Base-by-base conservation (phyloP, 225 moss, liverwort and hornwort species). In the Polytrichum commune region DNA sequence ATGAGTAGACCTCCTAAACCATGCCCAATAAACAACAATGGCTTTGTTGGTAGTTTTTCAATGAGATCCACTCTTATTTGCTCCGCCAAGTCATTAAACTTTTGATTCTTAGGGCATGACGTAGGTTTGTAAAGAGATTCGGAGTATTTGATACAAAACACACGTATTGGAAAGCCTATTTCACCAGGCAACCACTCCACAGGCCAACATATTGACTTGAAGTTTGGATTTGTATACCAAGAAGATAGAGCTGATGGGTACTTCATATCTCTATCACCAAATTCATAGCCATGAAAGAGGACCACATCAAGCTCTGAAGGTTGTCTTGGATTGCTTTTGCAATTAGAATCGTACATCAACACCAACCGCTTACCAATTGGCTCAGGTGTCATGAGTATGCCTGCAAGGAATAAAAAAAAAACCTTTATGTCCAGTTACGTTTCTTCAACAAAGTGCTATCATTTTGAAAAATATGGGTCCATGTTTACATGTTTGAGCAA, bases 231-330 rank as follows among this genome's bases (percentile, higher is more conserved):
- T 56, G 84, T 66, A 46, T 75, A 55, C 84, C 84, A 84, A 63
- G 75, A 75, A 26, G 84, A 75, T 33, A 78, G 46, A 66, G 81
- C 65, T 66, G 78, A 69, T 33, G 33, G 33, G 75, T 71, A 66
- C 61, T 75, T 27, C 65, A 38, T 32, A 6, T 55, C 56, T 75
- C 65, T 69, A 26, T 26, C 66, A 72, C 26, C 71, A 69, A 84
- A 84, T 67, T 84, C 84, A 29, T 84, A 84, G 72, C 84, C 74
- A 65, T 84, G 84, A 54, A 84, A 81, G 19, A 84, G 57, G 58
- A 84, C 69, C 7, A 81, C 38, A 55, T 84, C 84, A 25, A 81
- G 69, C 72, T 75, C 79, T 27, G 80, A 63, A 65, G 58, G 3
- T 33, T 33, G 33, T 33, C 8, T 33, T 19, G 53, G 1, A 23